A percentile compares a stretch with the other conserved stretches of the same genome.
Evolutionary conservation across 352 stramenopile species (phyloP).

Genomic region (Halophytophthora batemanensis): DNA sequence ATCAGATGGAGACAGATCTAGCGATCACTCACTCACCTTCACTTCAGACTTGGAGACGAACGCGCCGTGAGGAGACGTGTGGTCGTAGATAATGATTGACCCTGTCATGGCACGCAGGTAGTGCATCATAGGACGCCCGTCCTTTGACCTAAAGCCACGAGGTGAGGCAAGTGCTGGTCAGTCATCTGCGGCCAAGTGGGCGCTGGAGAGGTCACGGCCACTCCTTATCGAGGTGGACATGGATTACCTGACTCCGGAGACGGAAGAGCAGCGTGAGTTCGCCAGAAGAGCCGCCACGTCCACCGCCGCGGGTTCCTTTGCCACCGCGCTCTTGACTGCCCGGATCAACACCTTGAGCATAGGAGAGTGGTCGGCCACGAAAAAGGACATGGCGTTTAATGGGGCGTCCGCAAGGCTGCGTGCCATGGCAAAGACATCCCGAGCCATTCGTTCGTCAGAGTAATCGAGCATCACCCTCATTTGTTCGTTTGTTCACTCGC

Average conservation of each 20-base stretch:
- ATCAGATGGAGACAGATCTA: background rate
- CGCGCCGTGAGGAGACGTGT: conserved; percentile 37
- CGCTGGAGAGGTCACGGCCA: background rate
- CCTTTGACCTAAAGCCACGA: conserved; percentile 25
- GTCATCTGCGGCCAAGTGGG: background rate
- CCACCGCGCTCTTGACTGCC: conserved; percentile 35
- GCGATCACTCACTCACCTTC: conserved; percentile 27
- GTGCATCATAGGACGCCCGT: conserved; percentile 37
- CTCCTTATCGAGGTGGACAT: background rate
- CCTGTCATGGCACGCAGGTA: conserved; percentile 52
- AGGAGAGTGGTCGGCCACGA: conserved; percentile 53
- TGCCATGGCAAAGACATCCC: background rate
- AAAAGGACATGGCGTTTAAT: conserved; percentile 57
- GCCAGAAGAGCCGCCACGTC: conserved; percentile 38
- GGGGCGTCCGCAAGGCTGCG: conserved; percentile 35
- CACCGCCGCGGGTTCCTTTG: conserved; percentile 32
- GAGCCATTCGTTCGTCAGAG: background rate
- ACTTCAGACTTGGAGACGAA: conserved; percentile 57
- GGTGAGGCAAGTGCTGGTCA: background rate
- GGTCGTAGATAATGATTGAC: conserved; percentile 60
- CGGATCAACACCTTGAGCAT: conserved; percentile 56
- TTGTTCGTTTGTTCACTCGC: background rate
- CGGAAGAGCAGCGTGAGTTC: conserved; percentile 40
- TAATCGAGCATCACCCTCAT: background rate
- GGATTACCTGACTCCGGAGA: conserved; percentile 21